phyloP scores from a whole-genome alignment of 2,329 filamentous ascomycete genomes.

The Colletotrichum eleusines region DNA sequence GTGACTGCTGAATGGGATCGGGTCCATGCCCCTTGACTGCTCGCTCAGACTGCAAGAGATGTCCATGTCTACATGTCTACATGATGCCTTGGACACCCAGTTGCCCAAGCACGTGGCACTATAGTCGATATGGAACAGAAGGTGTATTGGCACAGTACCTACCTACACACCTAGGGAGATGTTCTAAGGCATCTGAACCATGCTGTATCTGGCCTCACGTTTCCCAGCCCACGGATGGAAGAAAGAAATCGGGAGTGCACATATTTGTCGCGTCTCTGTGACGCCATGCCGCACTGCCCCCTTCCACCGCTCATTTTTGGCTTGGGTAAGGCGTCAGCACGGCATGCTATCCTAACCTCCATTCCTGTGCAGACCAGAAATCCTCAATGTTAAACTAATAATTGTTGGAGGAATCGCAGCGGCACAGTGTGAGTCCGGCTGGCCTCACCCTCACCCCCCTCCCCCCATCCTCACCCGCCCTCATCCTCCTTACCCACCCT shows the following conservation, averaged over 20 bases:
- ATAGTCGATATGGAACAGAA: neutral
- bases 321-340: slow-evolving; percentile 13
- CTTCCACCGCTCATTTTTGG: neutral
- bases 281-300: slow-evolving; percentile 1
- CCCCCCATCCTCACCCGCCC: neutral
- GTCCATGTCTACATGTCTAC: slow-evolving; percentile 12
- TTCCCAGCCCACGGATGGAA: neutral
- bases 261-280: slow-evolving; percentile 8
- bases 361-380: neutral
- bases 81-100: neutral
- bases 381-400: slow-evolving; percentile 9
- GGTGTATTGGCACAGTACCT: neutral
- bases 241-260: slow-evolving; percentile 1
- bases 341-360: neutral
- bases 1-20: slow-evolving; percentile 13
- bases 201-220: neutral
- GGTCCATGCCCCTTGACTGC: slow-evolving; percentile 25
- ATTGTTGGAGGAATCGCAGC: slow-evolving; percentile 32
- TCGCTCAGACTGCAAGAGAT: slow-evolving; percentile 24
- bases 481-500: neutral
- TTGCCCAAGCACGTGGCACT: slow-evolving; percentile 5
- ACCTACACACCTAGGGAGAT: neutral
- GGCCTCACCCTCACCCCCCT: neutral
- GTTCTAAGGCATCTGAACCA: neutral
- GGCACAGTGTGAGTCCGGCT: slow-evolving; percentile 33